These are phyloP conservation scores for Monilinia fructigena DNA, from an alignment of 2,329 filamentous ascomycete species.

Conservation along the genomic window DNA sequence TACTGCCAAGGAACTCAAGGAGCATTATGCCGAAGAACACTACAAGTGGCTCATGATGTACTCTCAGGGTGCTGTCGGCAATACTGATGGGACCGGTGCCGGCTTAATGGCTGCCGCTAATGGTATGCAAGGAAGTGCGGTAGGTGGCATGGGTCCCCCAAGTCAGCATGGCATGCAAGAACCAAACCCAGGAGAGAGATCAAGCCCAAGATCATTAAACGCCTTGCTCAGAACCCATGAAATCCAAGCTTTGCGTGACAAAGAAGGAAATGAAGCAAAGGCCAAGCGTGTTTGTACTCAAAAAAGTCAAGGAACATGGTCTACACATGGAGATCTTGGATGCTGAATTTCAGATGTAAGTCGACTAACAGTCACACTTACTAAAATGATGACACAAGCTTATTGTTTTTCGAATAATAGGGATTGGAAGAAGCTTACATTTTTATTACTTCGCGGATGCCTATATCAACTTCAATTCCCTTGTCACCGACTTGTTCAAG, in stretches of 20 bases:
- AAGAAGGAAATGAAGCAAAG: constrained; percentile 96
- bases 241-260: constrained; percentile 83
- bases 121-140: constrained; percentile 65
- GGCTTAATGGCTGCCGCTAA: constrained; percentile 64
- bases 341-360: constrained; percentile 97
- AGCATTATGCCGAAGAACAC: constrained; percentile 90
- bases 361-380: constrained; percentile 30
- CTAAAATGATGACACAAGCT: constrained; percentile 6
- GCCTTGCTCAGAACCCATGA: constrained; percentile 87
- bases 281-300: constrained; percentile 95
- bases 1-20: constrained; percentile 82
- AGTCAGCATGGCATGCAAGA: constrained; percentile 73
- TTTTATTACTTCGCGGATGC: constrained; percentile 98
- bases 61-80: constrained; percentile 70
- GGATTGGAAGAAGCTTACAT: constrained; percentile 98
- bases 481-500: constrained; percentile 97
- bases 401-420: constrained; percentile 47
- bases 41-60: constrained; percentile 99
- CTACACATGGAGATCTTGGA: constrained; percentile 98
- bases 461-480: constrained; percentile 98
- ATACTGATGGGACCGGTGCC: constrained; percentile 58
- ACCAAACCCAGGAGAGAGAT: constrained; percentile 70
- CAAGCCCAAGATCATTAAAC: constrained; percentile 95
- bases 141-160: constrained; percentile 75
- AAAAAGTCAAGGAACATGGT: constrained; percentile 92